Conservation (phyloP, 2,329 filamentous ascomycete species). For the Westerdykella aurantiaca region DNA sequence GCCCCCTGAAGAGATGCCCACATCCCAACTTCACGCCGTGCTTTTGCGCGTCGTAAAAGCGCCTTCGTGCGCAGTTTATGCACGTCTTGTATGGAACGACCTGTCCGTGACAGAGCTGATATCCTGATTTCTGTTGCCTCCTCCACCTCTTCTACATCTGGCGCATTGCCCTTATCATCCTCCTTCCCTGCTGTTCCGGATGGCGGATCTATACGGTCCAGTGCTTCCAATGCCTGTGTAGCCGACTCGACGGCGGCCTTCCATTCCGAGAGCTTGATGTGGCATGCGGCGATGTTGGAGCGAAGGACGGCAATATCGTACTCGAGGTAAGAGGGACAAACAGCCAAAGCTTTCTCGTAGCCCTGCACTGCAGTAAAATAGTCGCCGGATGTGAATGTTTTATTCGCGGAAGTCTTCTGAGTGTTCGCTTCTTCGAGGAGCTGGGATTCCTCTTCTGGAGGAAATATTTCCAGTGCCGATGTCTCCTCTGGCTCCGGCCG, state of each 20-base stretch:
- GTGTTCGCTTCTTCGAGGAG: conserved; percentile 66
- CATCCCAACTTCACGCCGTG: conserved; percentile 62
- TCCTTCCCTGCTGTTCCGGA: conserved; percentile 35
- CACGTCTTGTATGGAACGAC: conserved; percentile 52
- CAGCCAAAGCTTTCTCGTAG: conserved; percentile 73
- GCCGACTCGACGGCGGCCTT: conserved; percentile 73
- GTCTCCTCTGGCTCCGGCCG: conserved; percentile 8
- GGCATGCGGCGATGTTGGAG: conserved; percentile 84
- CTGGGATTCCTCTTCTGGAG: conserved; percentile 33
- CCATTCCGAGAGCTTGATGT: conserved; percentile 80
- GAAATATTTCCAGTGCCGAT: conserved; percentile 16
- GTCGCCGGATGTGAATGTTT: conserved; percentile 65
- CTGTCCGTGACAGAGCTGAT: conserved; percentile 25
- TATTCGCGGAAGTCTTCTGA: conserved; percentile 71
- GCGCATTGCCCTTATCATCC: conserved; percentile 44
- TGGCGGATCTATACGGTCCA: conserved; percentile 57
- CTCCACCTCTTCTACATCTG: conserved; percentile 52
- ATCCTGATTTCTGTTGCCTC: conserved; percentile 39
- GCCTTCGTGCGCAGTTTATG: conserved; percentile 75
- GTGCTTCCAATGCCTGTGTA: conserved; percentile 62
- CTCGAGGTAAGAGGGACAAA: conserved; percentile 77
- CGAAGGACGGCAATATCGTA: conserved; percentile 83
- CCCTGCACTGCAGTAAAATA: conserved; percentile 73
- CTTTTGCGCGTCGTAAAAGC: conserved; percentile 71
- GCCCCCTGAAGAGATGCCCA: conserved; percentile 79